phyloP scores from a whole-genome alignment of 1,139 yeast genomes.

The Insectozyma bohioensis region DNA sequence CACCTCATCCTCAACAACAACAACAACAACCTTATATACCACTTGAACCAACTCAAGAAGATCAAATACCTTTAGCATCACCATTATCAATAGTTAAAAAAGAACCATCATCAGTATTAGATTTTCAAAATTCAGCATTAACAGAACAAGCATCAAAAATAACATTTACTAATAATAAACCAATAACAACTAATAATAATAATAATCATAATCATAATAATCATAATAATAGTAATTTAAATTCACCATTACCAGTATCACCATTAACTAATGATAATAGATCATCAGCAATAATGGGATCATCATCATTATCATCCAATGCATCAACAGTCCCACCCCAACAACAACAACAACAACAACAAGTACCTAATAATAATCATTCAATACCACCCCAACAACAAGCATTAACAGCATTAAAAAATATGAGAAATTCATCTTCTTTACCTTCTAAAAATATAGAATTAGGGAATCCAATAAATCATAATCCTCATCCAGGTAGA shows the following conservation, averaged over 20 bases:
- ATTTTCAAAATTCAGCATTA: conserved; percentile 6
- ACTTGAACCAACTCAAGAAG: too few species aligned
- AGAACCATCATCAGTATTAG: conserved; percentile 6
- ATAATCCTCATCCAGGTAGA: conserved; percentile 14
- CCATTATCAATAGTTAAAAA: conserved; percentile 9
- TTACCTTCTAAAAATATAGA: too few species aligned
- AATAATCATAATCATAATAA: not conserved
- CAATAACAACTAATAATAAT: conserved; percentile 1
- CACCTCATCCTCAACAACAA: conserved; percentile 6
- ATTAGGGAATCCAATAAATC: conserved; percentile 6
- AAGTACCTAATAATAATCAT: too few species aligned
- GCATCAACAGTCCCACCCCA: conserved; percentile 1
- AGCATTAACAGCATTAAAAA: too few species aligned
- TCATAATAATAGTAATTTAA: not conserved
- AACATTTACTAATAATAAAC: conserved; percentile 1
- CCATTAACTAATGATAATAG: conserved; percentile 6
- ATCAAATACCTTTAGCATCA: conserved; percentile 9
- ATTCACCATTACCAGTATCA: conserved; percentile 7
- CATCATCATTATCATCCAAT: not conserved
- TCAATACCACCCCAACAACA: conserved; percentile 1
- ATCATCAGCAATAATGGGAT: too few species aligned
- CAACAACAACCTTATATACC: conserved; percentile 5
- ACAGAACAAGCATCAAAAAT: conserved; percentile 10
- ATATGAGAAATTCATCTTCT: conserved; percentile 1
- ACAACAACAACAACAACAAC: conserved; percentile 2